Conservation (phyloP, 768 basidiomycete species). For the Tulasnella sp. region DNA sequence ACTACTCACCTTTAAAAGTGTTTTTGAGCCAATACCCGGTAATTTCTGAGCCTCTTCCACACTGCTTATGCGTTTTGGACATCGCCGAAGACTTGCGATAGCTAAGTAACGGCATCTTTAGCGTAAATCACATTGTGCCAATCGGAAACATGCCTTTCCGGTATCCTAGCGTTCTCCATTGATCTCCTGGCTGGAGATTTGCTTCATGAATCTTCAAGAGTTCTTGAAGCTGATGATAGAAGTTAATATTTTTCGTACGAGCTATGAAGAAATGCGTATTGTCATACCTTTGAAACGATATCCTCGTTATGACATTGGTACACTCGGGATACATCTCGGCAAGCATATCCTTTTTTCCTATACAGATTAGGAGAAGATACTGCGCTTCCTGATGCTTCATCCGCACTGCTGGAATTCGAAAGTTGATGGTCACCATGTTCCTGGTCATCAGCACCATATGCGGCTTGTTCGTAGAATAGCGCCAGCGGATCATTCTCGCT, state of each 20-base stretch:
- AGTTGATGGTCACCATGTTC: not conserved
- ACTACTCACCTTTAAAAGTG: constrained; percentile 55
- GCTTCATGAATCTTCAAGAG: constrained; percentile 51
- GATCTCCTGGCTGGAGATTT: constrained; percentile 46
- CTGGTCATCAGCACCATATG: constrained; percentile 8
- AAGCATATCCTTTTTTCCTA: constrained; percentile 7
- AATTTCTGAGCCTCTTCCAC: constrained; percentile 47
- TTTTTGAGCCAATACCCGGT: constrained; percentile 56
- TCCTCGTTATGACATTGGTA: constrained; percentile 58
- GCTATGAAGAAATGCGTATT: not conserved
- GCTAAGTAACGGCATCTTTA: constrained; percentile 28
- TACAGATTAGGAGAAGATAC: not conserved
- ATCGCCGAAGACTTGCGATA: constrained; percentile 42
- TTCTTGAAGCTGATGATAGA: constrained; percentile 42
- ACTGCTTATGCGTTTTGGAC: constrained; percentile 46
- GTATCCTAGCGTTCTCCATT: constrained; percentile 54
- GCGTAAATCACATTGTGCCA: constrained; percentile 1
- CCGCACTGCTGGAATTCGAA: not conserved
- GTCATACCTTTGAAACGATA: constrained; percentile 53
- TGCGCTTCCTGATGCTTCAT: not conserved
- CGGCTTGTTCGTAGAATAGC: not conserved
- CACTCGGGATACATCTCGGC: constrained; percentile 7
- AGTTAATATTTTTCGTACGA: not conserved
- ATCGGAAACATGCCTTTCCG: constrained; percentile 41
- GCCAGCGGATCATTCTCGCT: constrained; percentile 8